Percentiles rank a stretch among this genome's conserved stretches.
These are phyloP conservation scores for Pseudocercospora musae DNA, from an alignment of 2,329 filamentous ascomycete species.

Conservation along the genomic window DNA sequence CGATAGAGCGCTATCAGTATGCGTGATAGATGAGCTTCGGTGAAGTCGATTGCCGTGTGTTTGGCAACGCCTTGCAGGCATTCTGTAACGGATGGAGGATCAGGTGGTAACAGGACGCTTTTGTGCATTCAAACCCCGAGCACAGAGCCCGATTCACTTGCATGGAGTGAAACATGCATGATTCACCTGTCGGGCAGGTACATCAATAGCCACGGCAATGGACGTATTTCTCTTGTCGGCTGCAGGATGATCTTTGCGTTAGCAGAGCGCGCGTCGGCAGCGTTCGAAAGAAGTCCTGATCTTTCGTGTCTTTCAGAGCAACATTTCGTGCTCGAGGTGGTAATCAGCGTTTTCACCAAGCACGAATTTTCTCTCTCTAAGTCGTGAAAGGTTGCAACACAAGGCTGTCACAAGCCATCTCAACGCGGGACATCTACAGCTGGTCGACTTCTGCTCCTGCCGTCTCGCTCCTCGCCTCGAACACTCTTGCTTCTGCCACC, in stretches of 20 bases:
- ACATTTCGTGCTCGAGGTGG: no score
- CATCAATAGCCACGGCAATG: not conserved
- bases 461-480: not conserved
- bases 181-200: not conserved
- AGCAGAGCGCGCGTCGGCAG: not conserved
- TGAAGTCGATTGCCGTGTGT: not conserved
- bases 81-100: not conserved
- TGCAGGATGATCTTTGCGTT: not conserved
- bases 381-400: not conserved
- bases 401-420: not conserved
- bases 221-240: not conserved
- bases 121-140: not conserved
- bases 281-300: no score
- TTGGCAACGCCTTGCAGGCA: not conserved
- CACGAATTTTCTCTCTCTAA: no score
- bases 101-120: not conserved
- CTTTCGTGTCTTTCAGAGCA: no score
- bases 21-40: not conserved
- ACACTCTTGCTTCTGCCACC: conserved; percentile 11
- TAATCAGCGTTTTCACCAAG: no score
- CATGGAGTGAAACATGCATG: not conserved
- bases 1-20: not conserved
- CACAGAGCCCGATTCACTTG: not conserved
- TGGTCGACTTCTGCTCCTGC: conserved; percentile 13
- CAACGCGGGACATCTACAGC: conserved; percentile 4